Base-by-base conservation (phyloP, 805 yeast species). In the Hanseniaspora guilliermondii region DNA sequence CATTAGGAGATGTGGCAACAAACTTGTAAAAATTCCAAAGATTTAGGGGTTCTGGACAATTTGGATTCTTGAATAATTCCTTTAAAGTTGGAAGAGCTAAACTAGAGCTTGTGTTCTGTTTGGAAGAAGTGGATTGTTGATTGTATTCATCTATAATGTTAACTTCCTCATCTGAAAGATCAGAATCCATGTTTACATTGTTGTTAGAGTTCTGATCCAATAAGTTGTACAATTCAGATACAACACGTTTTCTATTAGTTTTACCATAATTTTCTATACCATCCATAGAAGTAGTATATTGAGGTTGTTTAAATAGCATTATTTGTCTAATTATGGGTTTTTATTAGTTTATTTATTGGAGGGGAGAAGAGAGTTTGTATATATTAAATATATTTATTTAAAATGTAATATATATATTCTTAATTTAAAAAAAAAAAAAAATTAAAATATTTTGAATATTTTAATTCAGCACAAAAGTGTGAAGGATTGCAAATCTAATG, bases 1-100 rank as follows among this genome's bases (percentile, higher is more conserved):
- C 54, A 30, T 50, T 50, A 2, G 54, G 54, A 25, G 54, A 50
- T 8, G 54, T 50, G 6, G 54, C 54, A 19, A 50, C 39, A 21
- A 50, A 50, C 25, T 50, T 50, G 35, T 50, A 50, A 36, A 50
- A 50, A n/a, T 42, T 46, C 54, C 54, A 50, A 16, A 50, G 32
- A 16, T 50, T 50, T n/a, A 50, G 36, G 7, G 54, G 54, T 12
- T 50, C 54, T 19, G 48, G 48, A 25, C 54, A 25, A 9, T 50
- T 48, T 19, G 54, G 54, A 17, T 36, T 42, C 16, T 21, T 22
- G 32, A 50, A 50, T 19, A 50, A 16, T 6, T 50, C 47, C 17
- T 50, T 50, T 17, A 50, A 21, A 6, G 33, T 24, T 6, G 54
- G 54, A 3, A 50, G 39, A 14, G 46, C 53, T 17, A 16, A 17